These are phyloP conservation scores for Colletotrichum eremochloae DNA, from an alignment of 2,329 filamentous ascomycete genomes.

Conservation along the genomic window DNA sequence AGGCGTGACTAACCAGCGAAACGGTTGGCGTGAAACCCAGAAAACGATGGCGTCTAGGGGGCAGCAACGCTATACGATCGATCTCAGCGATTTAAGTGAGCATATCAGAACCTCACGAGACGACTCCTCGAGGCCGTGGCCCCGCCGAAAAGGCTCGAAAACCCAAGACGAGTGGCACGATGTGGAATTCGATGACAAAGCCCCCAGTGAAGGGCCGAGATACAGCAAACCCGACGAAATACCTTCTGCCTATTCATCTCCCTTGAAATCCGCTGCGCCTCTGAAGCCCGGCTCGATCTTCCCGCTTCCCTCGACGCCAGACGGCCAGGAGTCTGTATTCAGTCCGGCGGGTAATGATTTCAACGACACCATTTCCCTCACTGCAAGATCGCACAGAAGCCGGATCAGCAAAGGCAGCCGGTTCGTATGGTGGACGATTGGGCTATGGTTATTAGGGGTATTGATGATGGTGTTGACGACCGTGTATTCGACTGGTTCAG, in stretches of 20 bases:
- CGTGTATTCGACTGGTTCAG: constrained; percentile 36
- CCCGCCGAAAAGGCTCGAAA: not conserved
- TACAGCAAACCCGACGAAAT: constrained; percentile 3
- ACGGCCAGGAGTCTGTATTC: constrained; percentile 6
- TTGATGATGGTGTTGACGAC: constrained; percentile 33
- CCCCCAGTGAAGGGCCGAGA: not conserved
- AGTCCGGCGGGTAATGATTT: not conserved
- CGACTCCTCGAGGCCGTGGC: not conserved
- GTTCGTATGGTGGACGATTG: constrained; percentile 37
- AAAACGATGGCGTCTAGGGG: constrained; percentile 6
- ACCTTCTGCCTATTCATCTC: constrained; percentile 1
- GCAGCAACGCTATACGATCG: constrained; percentile 22
- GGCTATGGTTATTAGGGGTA: constrained; percentile 21
- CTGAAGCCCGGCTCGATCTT: not conserved
- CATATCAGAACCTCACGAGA: constrained; percentile 8
- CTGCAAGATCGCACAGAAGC: not conserved
- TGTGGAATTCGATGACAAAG: not conserved
- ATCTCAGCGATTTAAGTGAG: constrained; percentile 19
- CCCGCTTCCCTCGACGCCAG: constrained; percentile 28
- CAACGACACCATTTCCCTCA: constrained; percentile 25
- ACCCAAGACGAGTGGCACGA: constrained; percentile 7
- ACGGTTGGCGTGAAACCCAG: not conserved
- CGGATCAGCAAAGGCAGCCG: not conserved
- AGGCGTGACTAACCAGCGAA: constrained; percentile 2
- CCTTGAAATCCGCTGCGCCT: not conserved